Evolutionary conservation across 768 basidiomycete species (phyloP).

Genomic region (Pleurotus pulmonarius): DNA sequence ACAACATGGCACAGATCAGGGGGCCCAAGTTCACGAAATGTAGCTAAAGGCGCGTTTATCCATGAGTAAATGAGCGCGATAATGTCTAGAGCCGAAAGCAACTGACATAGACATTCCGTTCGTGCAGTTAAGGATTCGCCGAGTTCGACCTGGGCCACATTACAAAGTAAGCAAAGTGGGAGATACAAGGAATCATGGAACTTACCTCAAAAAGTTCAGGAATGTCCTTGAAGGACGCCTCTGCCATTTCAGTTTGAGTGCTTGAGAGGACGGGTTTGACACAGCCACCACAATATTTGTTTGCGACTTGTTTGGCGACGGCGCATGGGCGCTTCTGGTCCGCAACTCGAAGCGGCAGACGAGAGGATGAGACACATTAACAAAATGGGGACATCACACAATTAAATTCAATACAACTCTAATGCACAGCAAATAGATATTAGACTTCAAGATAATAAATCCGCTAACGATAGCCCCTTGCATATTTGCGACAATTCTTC

Average conservation of each 20-base stretch:
- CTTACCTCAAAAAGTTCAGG: conserved; percentile 95
- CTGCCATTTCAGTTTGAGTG: conserved; percentile 38
- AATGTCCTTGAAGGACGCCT: conserved; percentile 84
- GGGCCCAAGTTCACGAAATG: conserved; percentile 95
- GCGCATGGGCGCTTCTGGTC: no score
- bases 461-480: no score
- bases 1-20: conserved; percentile 96
- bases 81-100: conserved; percentile 1
- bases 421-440: no score
- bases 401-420: no score
- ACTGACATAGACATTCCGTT: conserved; percentile 88
- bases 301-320: no score
- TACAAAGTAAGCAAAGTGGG: neutral
- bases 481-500: no score
- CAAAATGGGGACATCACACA: no score
- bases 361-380: no score
- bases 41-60: conserved; percentile 47
- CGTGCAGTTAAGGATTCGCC: conserved; percentile 87
- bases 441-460: no score
- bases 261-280: neutral
- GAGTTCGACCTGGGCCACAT: conserved; percentile 63
- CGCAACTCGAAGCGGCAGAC: no score
- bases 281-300: neutral
- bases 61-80: conserved; percentile 12
- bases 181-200: neutral